Evolutionary conservation across 73 alveolate genomes (phyloP).

Genomic region (Tetrahymena thermophila): DNA sequence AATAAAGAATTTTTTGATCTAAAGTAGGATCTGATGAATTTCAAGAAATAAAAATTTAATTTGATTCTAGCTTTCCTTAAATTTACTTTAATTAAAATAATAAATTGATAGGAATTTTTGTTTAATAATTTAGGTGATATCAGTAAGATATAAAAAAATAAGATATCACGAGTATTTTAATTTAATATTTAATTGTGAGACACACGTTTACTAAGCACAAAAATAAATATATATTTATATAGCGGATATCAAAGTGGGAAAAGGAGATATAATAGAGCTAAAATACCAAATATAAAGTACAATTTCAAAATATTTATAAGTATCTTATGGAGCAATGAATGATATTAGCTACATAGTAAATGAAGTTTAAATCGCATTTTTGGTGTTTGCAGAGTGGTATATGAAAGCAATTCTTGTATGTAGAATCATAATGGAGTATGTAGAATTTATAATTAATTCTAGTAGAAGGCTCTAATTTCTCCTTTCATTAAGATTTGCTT

Average conservation of each 20-base stretch:
- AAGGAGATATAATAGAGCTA: not conserved
- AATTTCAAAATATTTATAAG: not conserved
- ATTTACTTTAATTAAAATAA: not conserved
- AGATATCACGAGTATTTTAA: not conserved
- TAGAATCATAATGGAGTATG: not conserved
- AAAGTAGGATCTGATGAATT: not conserved
- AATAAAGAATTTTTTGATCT: not conserved
- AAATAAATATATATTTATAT: not conserved
- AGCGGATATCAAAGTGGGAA: not conserved
- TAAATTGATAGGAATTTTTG: not conserved
- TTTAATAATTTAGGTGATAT: not conserved
- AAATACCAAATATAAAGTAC: not conserved
- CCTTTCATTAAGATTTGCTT: not conserved
- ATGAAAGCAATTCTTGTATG: not conserved
- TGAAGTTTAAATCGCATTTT: not conserved
- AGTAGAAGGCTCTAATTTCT: not conserved
- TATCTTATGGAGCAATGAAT: not conserved
- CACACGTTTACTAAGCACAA: not conserved
- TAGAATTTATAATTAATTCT: not conserved
- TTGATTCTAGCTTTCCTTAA: not conserved
- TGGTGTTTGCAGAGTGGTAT: not conserved
- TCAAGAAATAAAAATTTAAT: not conserved
- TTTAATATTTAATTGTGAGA: not conserved
- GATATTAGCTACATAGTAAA: not conserved
- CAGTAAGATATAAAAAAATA: not conserved